These are phyloP conservation scores for Flaveria sonorensis DNA, from an alignment of 129 eudicot genomes.

Conservation along the genomic window DNA sequence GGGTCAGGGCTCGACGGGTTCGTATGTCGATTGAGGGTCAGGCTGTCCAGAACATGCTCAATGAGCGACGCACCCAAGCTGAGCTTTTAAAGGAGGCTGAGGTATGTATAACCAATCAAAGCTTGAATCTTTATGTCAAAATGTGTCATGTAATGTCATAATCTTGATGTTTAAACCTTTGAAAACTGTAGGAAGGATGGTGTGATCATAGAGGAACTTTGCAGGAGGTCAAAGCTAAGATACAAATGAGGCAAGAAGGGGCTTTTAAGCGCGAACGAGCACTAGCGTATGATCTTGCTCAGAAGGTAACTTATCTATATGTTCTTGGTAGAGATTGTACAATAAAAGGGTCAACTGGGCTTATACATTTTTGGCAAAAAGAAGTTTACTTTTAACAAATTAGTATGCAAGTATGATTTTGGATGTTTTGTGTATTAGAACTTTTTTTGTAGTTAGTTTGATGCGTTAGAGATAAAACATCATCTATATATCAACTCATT, in stretches of 20 bases:
- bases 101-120: slow-evolving; percentile 49
- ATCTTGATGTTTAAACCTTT: not conserved
- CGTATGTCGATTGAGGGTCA: slow-evolving; percentile 97
- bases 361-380: no score
- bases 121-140: not conserved
- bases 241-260: slow-evolving; percentile 93
- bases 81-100: slow-evolving; percentile 81
- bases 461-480: not conserved
- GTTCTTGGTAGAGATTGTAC: not conserved
- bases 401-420: not conserved
- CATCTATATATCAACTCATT: not conserved
- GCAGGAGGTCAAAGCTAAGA: slow-evolving; percentile 75
- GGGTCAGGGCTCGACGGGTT: slow-evolving; percentile 93
- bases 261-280: slow-evolving; percentile 93
- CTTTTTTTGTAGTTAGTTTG: not conserved
- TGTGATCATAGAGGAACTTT: slow-evolving; percentile 84
- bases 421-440: not conserved
- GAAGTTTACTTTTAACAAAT: not conserved
- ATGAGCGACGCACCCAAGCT: slow-evolving; percentile 64
- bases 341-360: no score
- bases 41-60: slow-evolving; percentile 78
- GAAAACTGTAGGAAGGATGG: slow-evolving; percentile 80
- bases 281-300: slow-evolving; percentile 82
- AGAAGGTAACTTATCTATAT: slow-evolving; percentile 53
- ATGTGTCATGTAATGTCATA: not conserved